Conservation (phyloP, 345 rosid species). For the Eucalyptus marginata region DNA sequence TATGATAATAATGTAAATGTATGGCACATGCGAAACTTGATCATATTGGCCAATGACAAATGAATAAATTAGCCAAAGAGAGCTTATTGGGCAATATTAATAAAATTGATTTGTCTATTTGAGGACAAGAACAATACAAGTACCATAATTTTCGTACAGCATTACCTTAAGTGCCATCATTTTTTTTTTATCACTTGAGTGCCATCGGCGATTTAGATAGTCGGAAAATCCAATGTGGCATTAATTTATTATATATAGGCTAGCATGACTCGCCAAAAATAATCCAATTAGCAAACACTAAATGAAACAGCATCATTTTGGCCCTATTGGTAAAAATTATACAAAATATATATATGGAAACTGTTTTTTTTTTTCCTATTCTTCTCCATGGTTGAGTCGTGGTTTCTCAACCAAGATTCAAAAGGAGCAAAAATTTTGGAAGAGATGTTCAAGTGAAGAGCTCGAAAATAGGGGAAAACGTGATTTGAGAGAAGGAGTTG, state of each 20-base stretch:
- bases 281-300: neutral
- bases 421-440: neutral
- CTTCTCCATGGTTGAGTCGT: neutral
- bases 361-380: neutral
- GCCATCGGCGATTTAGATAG: neutral
- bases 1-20: no score
- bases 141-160: fast-evolving
- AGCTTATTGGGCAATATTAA: no score
- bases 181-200: neutral
- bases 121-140: neutral
- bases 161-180: neutral
- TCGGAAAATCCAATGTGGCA: fast-evolving
- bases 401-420: neutral
- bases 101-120: no score
- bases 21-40: no score
- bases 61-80: no score
- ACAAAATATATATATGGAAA: no score
- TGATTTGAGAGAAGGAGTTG: neutral
- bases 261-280: neutral
- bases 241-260: neutral
- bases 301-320: neutral
- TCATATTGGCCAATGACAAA: no score
- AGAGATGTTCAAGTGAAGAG: neutral
- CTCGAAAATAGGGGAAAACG: neutral
- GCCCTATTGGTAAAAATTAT: no score